Base-by-base conservation (phyloP, 2,329 filamentous ascomycete species). In the Apiospora malaysiana region DNA sequence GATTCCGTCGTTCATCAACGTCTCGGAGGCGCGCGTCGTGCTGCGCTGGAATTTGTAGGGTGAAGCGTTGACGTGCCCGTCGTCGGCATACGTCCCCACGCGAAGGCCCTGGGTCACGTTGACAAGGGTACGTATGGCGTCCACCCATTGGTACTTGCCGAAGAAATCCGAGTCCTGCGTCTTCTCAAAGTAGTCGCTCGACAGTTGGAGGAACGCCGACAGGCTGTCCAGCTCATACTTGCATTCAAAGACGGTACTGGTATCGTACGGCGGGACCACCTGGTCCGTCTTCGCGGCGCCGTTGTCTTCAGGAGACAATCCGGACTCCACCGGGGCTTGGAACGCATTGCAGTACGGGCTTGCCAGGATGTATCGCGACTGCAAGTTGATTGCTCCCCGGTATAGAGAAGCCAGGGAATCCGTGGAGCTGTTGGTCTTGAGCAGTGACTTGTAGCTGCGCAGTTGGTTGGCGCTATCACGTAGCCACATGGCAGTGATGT, bases 211-310 rank as follows among this genome's bases (percentile, higher is more conserved):
- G 81, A 98, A 98, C 42, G 94, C 91, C 0, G 95, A 94, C 1
- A 98, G 87, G 14, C 93, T 95, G 83, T 98, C 95, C 65, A 98
- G 90, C 82, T 98, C 95, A 81, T 96, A 98, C 81, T 98, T 98
- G 87, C 95, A 98, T 81, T 98, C 95, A 78, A 96, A 98, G 0
- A 97, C 94, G 47, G 91, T 86, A 1, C 85, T 85, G 1, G 87
- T 86, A 76, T 94, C 90, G 75, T 94, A 94, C 0, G 85, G 82
- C 2, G 92, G 92, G 86, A 70, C 88, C 82, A 80, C 78, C 82
- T 83, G 73, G 79, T 92, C 91, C 2, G 88, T 87, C 71, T 86
- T 88, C 75, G 85, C 87, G 0, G 88, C 89, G 1, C 86, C 83
- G 76, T 92, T 92, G 16, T 82, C 77, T 0, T 86, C 84, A 1